Base-by-base conservation (phyloP, 257 asterid species). In the Forsythia viridissima region DNA sequence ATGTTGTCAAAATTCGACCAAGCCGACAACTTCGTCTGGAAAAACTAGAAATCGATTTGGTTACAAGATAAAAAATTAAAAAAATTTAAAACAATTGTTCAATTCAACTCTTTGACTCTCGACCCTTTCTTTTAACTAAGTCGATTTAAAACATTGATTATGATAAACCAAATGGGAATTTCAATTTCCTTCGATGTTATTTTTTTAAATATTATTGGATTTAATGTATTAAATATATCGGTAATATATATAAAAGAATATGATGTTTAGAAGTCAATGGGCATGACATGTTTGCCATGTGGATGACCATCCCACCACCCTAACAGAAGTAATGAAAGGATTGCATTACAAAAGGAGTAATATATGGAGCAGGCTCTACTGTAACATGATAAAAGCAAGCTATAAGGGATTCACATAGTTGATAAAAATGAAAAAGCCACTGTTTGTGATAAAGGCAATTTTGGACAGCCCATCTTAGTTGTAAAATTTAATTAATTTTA, bases 401-500 rank as follows among this genome's bases (percentile, higher is more conserved):
- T 80, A 57, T 0, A 2, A 68, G 13, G 66, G 86, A 79, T 79
- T 82, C 78, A 61, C 37, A 24, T 9, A 21, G 6, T 57, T 57
- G 52, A 79, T 78, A 78, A 73, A 72, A 71, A 78, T 79, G 77
- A 84, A 73, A 84, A 84, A 81, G 84, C 18, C 66, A 80, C 77
- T 82, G 77, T 77, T 80, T 76, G 63, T 48, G n/a, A 69, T 57
- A 66, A 77, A 84, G 80, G 85, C 48, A 71, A 65, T 16, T 66
- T 39, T 55, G 83, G 83, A 79, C 85, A 79, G 63, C 80, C 78
- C 81, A 79, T 77, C 84, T 80, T 79, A 81, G 81, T 70, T 75
- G 82, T 84, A 75, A 74, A 30, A 30, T 30, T 30, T 30, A 30
- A 30, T 30, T 30, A 30, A 30, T 30, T 30, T 30, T 30, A 30